Base-by-base conservation (phyloP, 2,329 filamentous ascomycete genomes). In the Malbranchea cinnamomea region DNA sequence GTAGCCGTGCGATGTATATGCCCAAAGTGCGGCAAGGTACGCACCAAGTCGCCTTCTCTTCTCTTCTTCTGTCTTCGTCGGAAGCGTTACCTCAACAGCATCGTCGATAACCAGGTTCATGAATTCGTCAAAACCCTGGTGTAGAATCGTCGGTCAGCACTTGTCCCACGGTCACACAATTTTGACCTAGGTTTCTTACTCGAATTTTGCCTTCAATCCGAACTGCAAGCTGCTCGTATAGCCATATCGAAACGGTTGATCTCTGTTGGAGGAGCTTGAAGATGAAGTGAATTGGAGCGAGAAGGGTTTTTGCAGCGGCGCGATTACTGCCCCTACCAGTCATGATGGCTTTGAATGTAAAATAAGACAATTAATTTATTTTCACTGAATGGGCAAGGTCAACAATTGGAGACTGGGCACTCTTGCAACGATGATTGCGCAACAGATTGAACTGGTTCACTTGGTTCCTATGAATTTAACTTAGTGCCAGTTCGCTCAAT, bases 91-190 rank as follows among this genome's bases (percentile, higher is more conserved):
- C 59, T 95, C 87, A 34, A 94, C 74, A 17, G 89, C 89, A 46
- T 98, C 84, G 50, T 98, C 89, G 42, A 93, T 71, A 22, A 95
- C 89, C 28, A 98, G 66, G 62, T 98, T 98, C 85, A 98, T 94
- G 62, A 95, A 98, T 58, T 98, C 89, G 54, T 98, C 89, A 44
- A 98, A 98, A 9, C 89, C 85, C 84, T 93, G 39, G 15, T 20
- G n/a, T 38, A 27, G 39, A 31, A 23, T 31, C 24, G 23, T 30
- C 19, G 6, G 34, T 26, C 23, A 26, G 25, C 21, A 12, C 15
- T 26, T 15, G 24, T 30, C 21, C 18, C 26, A 13, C 35, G 9
- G 14, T 20, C 9, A 27, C 25, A 38, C 15, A 24, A 16, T 9
- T 13, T 7, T 14, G 31, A 26, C n/a, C 25, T 16, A n/a, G 25